Evolutionary conservation across 495 filamentous ascomycete genomes (phyloP).

Genomic region (Aspergillus indologenus): DNA sequence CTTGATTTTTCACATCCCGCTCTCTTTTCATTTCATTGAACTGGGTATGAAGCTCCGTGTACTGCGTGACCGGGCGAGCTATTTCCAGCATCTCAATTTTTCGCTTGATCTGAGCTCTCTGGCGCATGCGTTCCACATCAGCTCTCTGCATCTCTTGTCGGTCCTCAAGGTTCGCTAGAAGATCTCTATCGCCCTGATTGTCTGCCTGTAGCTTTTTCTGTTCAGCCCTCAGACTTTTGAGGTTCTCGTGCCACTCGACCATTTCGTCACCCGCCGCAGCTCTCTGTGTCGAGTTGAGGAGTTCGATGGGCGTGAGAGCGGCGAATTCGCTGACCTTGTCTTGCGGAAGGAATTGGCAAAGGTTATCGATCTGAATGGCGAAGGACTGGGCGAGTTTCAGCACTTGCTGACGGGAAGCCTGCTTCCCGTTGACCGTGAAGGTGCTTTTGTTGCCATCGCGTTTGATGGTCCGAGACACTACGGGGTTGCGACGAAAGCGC

Average conservation of each 20-base stretch:
- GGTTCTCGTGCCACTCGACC: slow-evolving; percentile 68
- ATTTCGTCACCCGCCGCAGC: slow-evolving; percentile 81
- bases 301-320: slow-evolving; percentile 75
- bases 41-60: slow-evolving; percentile 38
- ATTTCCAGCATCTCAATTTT: slow-evolving; percentile 65
- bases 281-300: slow-evolving; percentile 78
- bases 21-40: slow-evolving; percentile 45
- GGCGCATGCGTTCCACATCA: slow-evolving; percentile 78
- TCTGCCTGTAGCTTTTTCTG: slow-evolving; percentile 64
- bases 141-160: slow-evolving; percentile 75
- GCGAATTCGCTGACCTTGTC: slow-evolving; percentile 96
- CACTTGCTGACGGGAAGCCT: slow-evolving; percentile 56
- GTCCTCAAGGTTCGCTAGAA: slow-evolving; percentile 61
- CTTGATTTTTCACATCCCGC: slow-evolving; percentile 43
- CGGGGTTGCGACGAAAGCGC: slow-evolving; percentile 54
- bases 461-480: slow-evolving; percentile 72
- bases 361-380: slow-evolving; percentile 91
- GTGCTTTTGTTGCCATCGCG: slow-evolving; percentile 74
- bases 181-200: slow-evolving; percentile 56
- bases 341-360: slow-evolving; percentile 96
- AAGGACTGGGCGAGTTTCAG: slow-evolving; percentile 62
- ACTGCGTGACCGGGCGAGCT: slow-evolving; percentile 62
- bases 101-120: slow-evolving; percentile 64
- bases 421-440: slow-evolving; percentile 67
- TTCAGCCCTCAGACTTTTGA: slow-evolving; percentile 66